Base-by-base conservation (phyloP, 257 asterid species). In the Solanum ahanhuiri region DNA sequence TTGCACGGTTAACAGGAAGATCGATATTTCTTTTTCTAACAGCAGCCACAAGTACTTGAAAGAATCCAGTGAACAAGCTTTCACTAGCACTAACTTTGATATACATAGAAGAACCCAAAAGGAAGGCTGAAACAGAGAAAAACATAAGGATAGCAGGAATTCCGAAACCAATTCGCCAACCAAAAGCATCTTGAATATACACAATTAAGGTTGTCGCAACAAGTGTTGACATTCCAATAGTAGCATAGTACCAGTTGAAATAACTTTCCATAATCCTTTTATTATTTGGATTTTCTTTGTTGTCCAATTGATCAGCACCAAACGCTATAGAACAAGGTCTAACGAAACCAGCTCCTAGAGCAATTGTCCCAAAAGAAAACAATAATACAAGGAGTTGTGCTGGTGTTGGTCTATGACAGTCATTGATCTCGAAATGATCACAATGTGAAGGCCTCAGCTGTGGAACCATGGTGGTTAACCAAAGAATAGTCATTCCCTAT, bases 281-380 rank as follows among this genome's bases (percentile, higher is more conserved):
- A 28, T 37, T 81, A 22, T 85, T 88, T 37, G 83, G 73, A 28
- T 76, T 72, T 54, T 84, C 54, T 41, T 60, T 43, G 15, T 83
- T 58, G 81, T 43, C 81, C 34, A 75, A 75, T n/a, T 75, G 82
- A 75, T 75, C 82, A 37, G 82, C 57, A 37, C 82, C 82, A n/a
- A 75, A 83, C 5, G 87, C 87, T 9, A 87, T 83, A 57, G 89
- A 83, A 84, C 89, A 87, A 33, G 89, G 89, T 69, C 89, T 75
- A 37, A 83, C 76, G n/a, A 76, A 87, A 54, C 89, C 89, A 58
- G 89, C 85, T 84, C 87, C 89, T 9, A 87, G 48, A 20, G 87
- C 85, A 41, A 84, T 83, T 17, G 64, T 7, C 60, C 41, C 51
- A 35, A 87, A 33, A 41, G 89, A 84, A 37, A 31, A 48, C 25